Evolutionary conservation across 106 monocot genomes (phyloP).

Genomic region (Cymbidium sinense): DNA sequence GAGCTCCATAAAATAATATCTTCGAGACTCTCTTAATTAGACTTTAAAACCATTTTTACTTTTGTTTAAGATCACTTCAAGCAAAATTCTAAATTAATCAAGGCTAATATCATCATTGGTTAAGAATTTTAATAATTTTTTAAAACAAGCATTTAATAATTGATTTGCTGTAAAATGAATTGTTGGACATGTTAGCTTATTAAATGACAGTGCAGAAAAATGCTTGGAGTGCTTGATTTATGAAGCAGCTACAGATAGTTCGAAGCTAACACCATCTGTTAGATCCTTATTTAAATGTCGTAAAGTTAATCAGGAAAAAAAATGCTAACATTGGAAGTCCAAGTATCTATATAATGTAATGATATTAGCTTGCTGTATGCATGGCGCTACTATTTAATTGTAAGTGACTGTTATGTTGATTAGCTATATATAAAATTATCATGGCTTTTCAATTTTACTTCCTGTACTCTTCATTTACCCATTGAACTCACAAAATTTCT

Average conservation of each 20-base stretch:
- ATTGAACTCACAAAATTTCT: neutral
- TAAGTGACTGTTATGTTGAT: neutral
- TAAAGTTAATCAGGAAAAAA: neutral
- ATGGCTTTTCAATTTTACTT: neutral
- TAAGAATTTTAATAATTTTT: no score
- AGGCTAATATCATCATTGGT: no score
- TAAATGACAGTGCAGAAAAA: conserved; percentile 57
- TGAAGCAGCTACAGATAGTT: conserved; percentile 54
- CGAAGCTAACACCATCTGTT: conserved; percentile 78
- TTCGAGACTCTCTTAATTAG: no score
- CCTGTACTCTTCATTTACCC: neutral
- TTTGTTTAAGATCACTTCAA: no score
- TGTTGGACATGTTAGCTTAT: conserved; percentile 31
- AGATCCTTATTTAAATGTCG: conserved; percentile 19
- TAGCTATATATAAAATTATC: neutral
- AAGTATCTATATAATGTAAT: neutral
- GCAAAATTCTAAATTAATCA: no score
- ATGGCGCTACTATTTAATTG: neutral
- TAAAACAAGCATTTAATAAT: no score
- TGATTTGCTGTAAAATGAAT: no score
- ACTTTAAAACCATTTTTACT: no score
- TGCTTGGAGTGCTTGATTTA: conserved; percentile 54
- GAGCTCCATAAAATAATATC: no score
- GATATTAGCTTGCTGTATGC: neutral
- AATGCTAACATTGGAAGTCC: neutral